Evolutionary conservation across 2,329 filamentous ascomycete species (phyloP).

Genomic region (Kalmusia sp.): DNA sequence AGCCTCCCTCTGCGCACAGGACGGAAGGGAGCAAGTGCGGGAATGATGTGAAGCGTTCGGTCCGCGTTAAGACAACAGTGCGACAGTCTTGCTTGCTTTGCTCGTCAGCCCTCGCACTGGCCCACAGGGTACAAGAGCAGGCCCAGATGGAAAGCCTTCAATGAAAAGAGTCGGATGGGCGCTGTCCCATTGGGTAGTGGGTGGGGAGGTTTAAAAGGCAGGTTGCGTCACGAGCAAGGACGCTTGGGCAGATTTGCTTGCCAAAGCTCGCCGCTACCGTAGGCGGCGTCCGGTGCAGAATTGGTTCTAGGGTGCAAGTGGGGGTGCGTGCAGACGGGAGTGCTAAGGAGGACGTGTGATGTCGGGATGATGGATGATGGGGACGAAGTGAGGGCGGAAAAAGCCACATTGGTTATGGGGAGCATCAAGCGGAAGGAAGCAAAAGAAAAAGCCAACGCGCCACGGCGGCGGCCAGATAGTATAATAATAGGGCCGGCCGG

Average conservation of each 20-base stretch:
- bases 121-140: constrained; percentile 22
- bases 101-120: constrained; percentile 37
- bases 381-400: constrained; percentile 30
- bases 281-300: constrained; percentile 31
- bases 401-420: constrained; percentile 38
- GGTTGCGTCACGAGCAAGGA: constrained; percentile 29
- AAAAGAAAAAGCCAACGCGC: constrained; percentile 41
- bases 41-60: constrained; percentile 44
- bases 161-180: constrained; percentile 23
- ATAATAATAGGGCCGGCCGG: constrained; percentile 36
- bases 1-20: constrained; percentile 34
- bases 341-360: constrained; percentile 28
- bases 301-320: constrained; percentile 35
- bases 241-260: constrained; percentile 20
- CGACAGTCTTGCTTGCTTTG: constrained; percentile 34
- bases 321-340: constrained; percentile 26
- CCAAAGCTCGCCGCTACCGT: constrained; percentile 26
- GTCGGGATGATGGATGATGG: constrained; percentile 17
- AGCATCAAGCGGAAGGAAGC: constrained; percentile 27
- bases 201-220: constrained; percentile 22
- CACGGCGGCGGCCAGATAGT: constrained; percentile 42
- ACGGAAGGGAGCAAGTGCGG: constrained; percentile 39
- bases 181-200: constrained; percentile 29
- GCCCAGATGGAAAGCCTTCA: constrained; percentile 24
- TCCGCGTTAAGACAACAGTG: constrained; percentile 43